phyloP scores from a whole-genome alignment of 768 basidiomycete species.

The Termitomyces sp. region DNA sequence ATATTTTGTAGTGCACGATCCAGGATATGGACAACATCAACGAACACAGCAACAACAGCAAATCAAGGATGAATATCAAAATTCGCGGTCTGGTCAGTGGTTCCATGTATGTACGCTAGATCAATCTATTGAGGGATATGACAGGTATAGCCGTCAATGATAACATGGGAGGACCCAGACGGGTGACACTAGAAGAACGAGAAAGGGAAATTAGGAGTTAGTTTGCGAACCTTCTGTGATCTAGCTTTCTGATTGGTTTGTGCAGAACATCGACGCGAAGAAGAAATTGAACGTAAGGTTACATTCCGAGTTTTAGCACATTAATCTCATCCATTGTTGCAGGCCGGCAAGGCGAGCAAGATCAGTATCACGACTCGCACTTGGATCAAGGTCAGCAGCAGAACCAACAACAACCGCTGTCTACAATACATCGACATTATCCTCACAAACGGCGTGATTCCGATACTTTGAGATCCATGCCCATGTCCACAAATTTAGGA shows the following conservation, averaged over 20 bases:
- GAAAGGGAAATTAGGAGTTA: conserved; percentile 23
- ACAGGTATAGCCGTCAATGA: conserved; percentile 17
- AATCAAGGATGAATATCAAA: conserved; percentile 28
- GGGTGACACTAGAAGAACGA: conserved; percentile 31
- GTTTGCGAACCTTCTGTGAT: background rate
- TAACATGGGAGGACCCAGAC: conserved; percentile 26
- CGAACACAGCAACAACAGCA: conserved; percentile 29
- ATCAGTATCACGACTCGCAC: conserved; percentile 11
- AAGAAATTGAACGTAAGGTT: conserved; percentile 37
- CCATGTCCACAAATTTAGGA: conserved; percentile 27
- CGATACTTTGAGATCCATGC: conserved; percentile 59
- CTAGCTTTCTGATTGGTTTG: background rate
- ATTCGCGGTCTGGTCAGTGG: conserved; percentile 27
- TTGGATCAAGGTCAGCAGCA: conserved; percentile 7
- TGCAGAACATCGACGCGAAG: conserved; percentile 31
- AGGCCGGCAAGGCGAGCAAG: conserved; percentile 14
- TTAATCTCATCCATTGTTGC: background rate
- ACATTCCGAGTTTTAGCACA: background rate
- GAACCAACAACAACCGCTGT: conserved; percentile 26
- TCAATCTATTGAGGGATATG: background rate
- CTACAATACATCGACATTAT: conserved; percentile 34
- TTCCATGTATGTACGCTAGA: background rate
- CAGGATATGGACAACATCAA: conserved; percentile 14
- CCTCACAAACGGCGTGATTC: conserved; percentile 68
- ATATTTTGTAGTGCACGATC: conserved; percentile 25